A percentile compares a stretch with the other conserved stretches of the same genome.
phyloP scores from a whole-genome alignment of 495 filamentous ascomycete species.

The Penicillium waksmanii region DNA sequence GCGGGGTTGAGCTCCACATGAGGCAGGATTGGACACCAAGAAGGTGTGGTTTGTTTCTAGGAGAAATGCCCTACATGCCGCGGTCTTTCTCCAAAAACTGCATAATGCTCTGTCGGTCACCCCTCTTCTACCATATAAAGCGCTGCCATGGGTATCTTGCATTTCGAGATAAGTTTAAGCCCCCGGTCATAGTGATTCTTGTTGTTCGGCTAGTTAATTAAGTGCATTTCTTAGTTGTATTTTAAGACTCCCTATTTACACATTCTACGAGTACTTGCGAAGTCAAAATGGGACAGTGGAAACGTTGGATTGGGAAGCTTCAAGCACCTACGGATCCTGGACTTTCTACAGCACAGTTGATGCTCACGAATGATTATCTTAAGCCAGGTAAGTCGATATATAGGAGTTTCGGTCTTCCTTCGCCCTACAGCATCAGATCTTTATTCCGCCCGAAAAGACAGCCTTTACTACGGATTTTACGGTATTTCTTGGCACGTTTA shows the following conservation, averaged over 20 bases:
- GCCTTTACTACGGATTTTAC: slow-evolving; percentile 69
- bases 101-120: background rate
- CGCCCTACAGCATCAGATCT: slow-evolving; percentile 35
- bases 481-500: slow-evolving; percentile 83
- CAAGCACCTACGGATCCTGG: slow-evolving; percentile 76
- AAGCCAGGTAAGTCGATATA: slow-evolving; percentile 64
- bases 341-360: slow-evolving; percentile 77
- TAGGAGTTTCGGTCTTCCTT: background rate
- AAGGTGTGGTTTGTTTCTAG: too few species aligned
- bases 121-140: too few species aligned
- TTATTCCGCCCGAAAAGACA: slow-evolving; percentile 66
- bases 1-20: slow-evolving; percentile 15
- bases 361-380: slow-evolving; percentile 86
- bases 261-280: background rate
- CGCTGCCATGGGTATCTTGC: background rate
- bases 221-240: too few species aligned
- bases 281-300: slow-evolving; percentile 25
- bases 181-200: too few species aligned
- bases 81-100: background rate
- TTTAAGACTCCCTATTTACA: too few species aligned
- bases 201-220: too few species aligned
- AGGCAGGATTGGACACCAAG: background rate
- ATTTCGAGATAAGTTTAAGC: too few species aligned
- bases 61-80: background rate
- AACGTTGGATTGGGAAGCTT: slow-evolving; percentile 51